A percentile compares a stretch with the other conserved stretches of the same genome.
Evolutionary conservation across 768 basidiomycete genomes (phyloP).

Genomic region (Boletus rufocinnamomeus): DNA sequence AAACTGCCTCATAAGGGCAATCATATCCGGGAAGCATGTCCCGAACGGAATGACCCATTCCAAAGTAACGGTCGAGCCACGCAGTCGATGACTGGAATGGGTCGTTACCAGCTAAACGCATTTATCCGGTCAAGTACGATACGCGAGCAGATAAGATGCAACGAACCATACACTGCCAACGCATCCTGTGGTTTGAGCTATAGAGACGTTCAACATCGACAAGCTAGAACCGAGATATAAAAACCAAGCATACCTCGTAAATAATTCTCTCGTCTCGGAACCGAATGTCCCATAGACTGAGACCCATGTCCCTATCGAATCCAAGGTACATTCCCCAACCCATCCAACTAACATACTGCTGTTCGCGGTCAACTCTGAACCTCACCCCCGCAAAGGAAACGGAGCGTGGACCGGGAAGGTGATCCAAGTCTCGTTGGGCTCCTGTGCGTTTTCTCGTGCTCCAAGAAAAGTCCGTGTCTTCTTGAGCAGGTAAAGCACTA

Average conservation of each 20-base stretch:
- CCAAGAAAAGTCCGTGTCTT: conserved; percentile 43
- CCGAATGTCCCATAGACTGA: conserved; percentile 59
- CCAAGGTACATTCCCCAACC: conserved; percentile 62
- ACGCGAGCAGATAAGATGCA: background rate
- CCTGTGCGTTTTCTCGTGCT: conserved; percentile 45
- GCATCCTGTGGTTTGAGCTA: conserved; percentile 65
- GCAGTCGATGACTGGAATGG: conserved; percentile 62
- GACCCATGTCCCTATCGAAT: conserved; percentile 68
- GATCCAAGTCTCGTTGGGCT: conserved; percentile 54
- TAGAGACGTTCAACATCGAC: background rate
- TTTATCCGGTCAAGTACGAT: background rate
- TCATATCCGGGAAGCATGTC: conserved; percentile 68
- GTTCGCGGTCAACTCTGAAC: conserved; percentile 53
- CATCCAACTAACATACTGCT: conserved; percentile 67
- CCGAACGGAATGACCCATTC: conserved; percentile 59
- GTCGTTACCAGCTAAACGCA: conserved; percentile 52
- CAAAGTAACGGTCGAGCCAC: conserved; percentile 65
- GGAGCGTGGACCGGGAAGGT: conserved; percentile 62
- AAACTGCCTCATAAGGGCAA: conserved; percentile 62
- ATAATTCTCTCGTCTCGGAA: conserved; percentile 61
- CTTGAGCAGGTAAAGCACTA: conserved; percentile 31
- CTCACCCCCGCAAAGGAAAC: conserved; percentile 62
- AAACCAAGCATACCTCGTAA: conserved; percentile 48
- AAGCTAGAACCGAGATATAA: too few relatives aligned
- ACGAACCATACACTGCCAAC: conserved; percentile 55